Evolutionary conservation across 2,329 filamentous ascomycete species (phyloP).

Genomic region (Catunica adiposa): DNA sequence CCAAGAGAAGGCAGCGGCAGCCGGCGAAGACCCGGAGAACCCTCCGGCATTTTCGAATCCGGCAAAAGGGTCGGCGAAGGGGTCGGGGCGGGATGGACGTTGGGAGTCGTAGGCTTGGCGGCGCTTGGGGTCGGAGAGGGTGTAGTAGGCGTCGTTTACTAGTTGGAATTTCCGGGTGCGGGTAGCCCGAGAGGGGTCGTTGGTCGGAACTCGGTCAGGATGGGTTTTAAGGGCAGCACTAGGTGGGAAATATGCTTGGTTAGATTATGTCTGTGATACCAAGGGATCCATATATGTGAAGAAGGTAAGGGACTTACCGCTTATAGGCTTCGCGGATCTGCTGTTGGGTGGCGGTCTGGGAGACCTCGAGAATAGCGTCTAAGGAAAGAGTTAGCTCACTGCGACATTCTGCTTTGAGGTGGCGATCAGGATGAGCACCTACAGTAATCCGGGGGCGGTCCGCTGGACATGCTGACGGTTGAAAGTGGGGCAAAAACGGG

Average conservation of each 20-base stretch:
- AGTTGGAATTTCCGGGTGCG: constrained; percentile 82
- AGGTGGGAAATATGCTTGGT: constrained; percentile 4
- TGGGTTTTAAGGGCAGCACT: constrained; percentile 83
- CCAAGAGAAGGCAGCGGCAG: constrained; percentile 52
- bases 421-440: background rate
- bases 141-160: constrained; percentile 88
- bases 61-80: constrained; percentile 26
- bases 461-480: constrained; percentile 4
- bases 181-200: constrained; percentile 64
- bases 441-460: constrained; percentile 13
- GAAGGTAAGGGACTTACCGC: constrained; percentile 33
- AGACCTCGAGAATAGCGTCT: constrained; percentile 62
- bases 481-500: background rate
- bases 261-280: too few species aligned
- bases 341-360: constrained; percentile 57
- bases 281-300: too few species aligned
- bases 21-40: constrained; percentile 15
- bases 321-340: constrained; percentile 94
- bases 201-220: constrained; percentile 70
- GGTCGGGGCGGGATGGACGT: constrained; percentile 18
- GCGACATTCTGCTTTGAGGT: too few species aligned
- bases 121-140: constrained; percentile 61
- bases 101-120: constrained; percentile 74
- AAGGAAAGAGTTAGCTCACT: background rate
- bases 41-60: constrained; percentile 25